phyloP scores from a whole-genome alignment of 306 rosid species.

The Ziziphus jujuba region DNA sequence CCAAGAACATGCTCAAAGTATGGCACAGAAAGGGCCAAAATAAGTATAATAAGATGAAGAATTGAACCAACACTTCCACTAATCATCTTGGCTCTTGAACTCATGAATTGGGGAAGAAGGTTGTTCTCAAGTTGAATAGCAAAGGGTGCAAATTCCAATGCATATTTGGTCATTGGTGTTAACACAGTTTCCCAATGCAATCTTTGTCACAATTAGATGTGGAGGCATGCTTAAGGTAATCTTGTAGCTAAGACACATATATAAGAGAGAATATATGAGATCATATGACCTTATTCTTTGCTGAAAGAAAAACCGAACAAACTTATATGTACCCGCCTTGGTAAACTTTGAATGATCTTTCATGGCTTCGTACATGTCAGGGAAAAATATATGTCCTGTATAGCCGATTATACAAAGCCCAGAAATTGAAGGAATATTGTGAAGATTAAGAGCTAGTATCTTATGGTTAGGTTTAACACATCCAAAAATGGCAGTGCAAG shows the following conservation, averaged over 20 bases:
- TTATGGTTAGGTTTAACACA: constrained; percentile 36
- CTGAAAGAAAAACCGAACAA: background rate
- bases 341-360: constrained; percentile 80
- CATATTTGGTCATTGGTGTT: constrained; percentile 79
- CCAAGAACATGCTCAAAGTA: constrained; percentile 63
- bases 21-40: constrained; percentile 60
- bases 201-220: constrained; percentile 41
- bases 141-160: constrained; percentile 69
- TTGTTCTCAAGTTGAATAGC: constrained; percentile 60
- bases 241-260: background rate
- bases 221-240: constrained; percentile 78
- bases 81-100: constrained; percentile 37
- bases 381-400: constrained; percentile 76
- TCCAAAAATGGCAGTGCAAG: constrained; percentile 48
- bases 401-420: constrained; percentile 60
- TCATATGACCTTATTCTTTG: background rate
- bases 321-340: constrained; percentile 41
- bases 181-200: constrained; percentile 80
- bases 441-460: constrained; percentile 49
- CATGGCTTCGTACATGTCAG: constrained; percentile 69
- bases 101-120: constrained; percentile 54
- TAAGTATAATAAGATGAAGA: constrained; percentile 48
- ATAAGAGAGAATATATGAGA: background rate
- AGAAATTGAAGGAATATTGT: constrained; percentile 60
- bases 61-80: constrained; percentile 51